Evolutionary conservation across 768 basidiomycete species (phyloP), one percentile per base, ranked within the genome.

Genomic region (Mycena sanguinolenta): DNA sequence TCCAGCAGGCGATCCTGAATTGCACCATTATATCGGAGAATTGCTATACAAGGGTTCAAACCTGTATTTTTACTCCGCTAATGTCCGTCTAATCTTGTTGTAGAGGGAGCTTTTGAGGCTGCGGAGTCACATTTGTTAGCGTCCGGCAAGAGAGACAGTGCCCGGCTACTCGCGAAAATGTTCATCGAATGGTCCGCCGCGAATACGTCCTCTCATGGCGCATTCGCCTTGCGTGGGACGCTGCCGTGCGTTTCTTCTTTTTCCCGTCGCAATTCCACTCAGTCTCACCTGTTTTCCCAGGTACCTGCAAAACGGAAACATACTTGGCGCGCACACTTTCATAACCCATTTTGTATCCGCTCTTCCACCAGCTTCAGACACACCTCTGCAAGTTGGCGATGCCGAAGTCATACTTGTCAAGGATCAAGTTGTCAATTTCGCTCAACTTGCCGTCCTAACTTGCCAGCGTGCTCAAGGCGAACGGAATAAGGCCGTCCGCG

Each of bases 251-350:
- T 86, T 38, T n/a, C n/a, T n/a, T 25, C 25, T 32, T 21, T 25
- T 55, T 30, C 39, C 30, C 39, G 39, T 44, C n/a, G 58, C 42
- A 62, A 70, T 46, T 65, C n/a, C 63, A 30, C 44, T 32, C 28
- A 57, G 32, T 66, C 53, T 63, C n/a, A n/a, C 8, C n/a, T 19
- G n/a, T 36, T 58, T 46, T 39, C 23, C 19, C 75, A 95, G 93
- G 66, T 94, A 94, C 75, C 84, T 96, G 27, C 88, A 88, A 70
- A 94, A 95, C 62, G 95, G 95, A 19, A 96, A 96, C 72, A 92
- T 99, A 76, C 89, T 95, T n/a, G 94, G 94, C 5, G 95, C 97
- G 4, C 90, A 90, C n/a, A 90, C 92, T n/a, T 98, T 98, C 85
- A 91, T 97, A 78, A 84, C 87, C n/a, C 89, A 91, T 58, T 95